Evolutionary conservation across 495 filamentous ascomycete genomes (phyloP), one percentile per base, ranked within the genome.

Genomic region (Amphirosellinia nigrospora): DNA sequence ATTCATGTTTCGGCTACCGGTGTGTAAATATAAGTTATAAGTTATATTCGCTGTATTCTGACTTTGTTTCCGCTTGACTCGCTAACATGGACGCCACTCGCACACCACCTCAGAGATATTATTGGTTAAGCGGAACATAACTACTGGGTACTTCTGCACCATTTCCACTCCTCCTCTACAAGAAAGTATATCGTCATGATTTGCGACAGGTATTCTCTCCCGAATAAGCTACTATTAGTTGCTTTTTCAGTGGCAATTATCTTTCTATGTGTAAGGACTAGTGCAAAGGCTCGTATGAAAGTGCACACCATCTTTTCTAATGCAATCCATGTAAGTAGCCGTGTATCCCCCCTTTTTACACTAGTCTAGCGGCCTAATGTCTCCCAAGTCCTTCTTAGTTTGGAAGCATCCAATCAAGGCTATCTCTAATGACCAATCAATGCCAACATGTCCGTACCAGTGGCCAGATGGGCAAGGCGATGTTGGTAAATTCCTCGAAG

Each of bases 391-490:
- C 43, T 65, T 45, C 63, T 41, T 65, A 9, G 32, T 52, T 30
- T 46, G 63, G 63, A 65, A 46, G n/a, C 53, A 30, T 50, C 63
- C 63, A 36, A 65, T 68, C 7, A 68, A 16, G 36, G 28, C 46
- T 21, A 6, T 36, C 7, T 26, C 48, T 6, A 11, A 60, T 32
- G 55, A 30, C 48, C 55, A 26, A 21, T 34, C 65, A 4, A 74
- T 48, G 26, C 73, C 72, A 13, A 69, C 71, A n/a, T 73, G 75
- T 55, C 65, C 71, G 28, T 79, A 76, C 68, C 36, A 26, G 34
- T 79, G 70, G 70, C 77, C 77, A 11, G 74, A 79, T 60, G 76
- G 77, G 1, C 77, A 79, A 59, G 76, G 76, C 11, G 71, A 79
- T 46, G 61, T 64, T 3, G 77, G 23, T 10, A 79, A 79, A 64